Evolutionary conservation across 1,139 yeast genomes (phyloP).

Genomic region (Debaryomyces sp.): DNA sequence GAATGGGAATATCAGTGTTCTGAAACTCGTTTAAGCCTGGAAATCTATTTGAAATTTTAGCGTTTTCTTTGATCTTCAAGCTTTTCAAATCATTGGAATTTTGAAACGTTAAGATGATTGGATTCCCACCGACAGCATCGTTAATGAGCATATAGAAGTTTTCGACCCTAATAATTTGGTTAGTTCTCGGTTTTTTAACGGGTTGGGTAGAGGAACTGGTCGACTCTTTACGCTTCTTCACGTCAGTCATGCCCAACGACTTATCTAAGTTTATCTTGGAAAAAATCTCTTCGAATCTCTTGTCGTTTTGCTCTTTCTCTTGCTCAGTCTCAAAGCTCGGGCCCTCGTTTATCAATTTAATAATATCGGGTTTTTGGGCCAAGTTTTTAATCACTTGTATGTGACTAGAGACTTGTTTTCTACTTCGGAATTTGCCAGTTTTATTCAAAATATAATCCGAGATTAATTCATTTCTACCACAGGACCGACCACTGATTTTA

Average conservation of each 20-base stretch:
- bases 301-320: conserved; percentile 39
- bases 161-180: conserved; percentile 20
- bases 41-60: conserved; percentile 52
- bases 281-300: conserved; percentile 56
- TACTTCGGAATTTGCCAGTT: conserved; percentile 79
- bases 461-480: conserved; percentile 91
- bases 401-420: conserved; percentile 92
- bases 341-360: conserved; percentile 58
- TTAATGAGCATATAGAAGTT: conserved; percentile 38
- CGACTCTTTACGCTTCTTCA: conserved; percentile 13
- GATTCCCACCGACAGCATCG: conserved; percentile 26
- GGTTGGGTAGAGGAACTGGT: conserved; percentile 6
- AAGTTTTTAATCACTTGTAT: conserved; percentile 86
- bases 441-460: conserved; percentile 78
- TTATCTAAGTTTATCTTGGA: conserved; percentile 56
- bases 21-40: conserved; percentile 54
- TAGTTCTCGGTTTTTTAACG: conserved; percentile 5
- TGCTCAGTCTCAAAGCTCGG: conserved; percentile 42
- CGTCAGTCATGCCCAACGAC: conserved; percentile 46
- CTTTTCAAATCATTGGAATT: conserved; percentile 22
- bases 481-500: conserved; percentile 78
- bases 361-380: conserved; percentile 55
- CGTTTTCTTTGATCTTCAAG: conserved; percentile 51
- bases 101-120: conserved; percentile 34
- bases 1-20: conserved; percentile 44